Evolutionary conservation across 2,329 filamentous ascomycete genomes (phyloP).

Genomic region (Trichophyton benhamiae): DNA sequence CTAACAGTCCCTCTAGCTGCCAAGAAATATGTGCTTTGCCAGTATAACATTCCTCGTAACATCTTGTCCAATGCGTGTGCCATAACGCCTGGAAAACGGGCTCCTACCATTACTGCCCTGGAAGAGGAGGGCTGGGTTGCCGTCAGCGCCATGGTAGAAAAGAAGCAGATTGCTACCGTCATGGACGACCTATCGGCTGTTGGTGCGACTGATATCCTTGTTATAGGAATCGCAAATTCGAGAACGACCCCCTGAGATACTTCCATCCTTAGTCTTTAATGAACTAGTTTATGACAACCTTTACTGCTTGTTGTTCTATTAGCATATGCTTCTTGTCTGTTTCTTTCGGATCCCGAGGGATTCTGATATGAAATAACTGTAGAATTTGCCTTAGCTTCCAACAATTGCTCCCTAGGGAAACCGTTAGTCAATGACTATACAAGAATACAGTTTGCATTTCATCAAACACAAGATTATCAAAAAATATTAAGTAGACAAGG

Average conservation of each 20-base stretch:
- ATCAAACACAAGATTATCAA: too few species aligned
- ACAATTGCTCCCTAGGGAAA: too few species aligned
- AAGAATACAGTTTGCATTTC: too few species aligned
- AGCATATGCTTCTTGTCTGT: too few species aligned
- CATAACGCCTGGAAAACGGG: constrained; percentile 87
- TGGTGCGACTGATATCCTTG: constrained; percentile 74
- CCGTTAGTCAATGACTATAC: too few species aligned
- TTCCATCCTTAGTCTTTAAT: not conserved
- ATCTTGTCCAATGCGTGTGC: constrained; percentile 54
- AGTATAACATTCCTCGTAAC: constrained; percentile 77
- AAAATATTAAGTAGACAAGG: not conserved
- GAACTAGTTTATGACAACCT: not conserved
- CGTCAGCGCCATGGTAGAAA: constrained; percentile 86
- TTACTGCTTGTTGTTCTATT: not conserved
- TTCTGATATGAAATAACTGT: too few species aligned
- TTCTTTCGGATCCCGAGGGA: too few species aligned
- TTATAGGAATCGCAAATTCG: constrained; percentile 75
- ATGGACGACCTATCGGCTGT: constrained; percentile 73
- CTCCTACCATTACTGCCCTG: constrained; percentile 78
- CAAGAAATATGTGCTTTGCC: constrained; percentile 85
- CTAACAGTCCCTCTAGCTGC: constrained; percentile 43
- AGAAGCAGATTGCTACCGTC: constrained; percentile 67
- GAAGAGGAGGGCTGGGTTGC: constrained; percentile 88
- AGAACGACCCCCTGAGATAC: constrained; percentile 31
- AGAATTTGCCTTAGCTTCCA: too few species aligned